phyloP scores from a whole-genome alignment of 306 rosid species.

The Quercus glauca region DNA sequence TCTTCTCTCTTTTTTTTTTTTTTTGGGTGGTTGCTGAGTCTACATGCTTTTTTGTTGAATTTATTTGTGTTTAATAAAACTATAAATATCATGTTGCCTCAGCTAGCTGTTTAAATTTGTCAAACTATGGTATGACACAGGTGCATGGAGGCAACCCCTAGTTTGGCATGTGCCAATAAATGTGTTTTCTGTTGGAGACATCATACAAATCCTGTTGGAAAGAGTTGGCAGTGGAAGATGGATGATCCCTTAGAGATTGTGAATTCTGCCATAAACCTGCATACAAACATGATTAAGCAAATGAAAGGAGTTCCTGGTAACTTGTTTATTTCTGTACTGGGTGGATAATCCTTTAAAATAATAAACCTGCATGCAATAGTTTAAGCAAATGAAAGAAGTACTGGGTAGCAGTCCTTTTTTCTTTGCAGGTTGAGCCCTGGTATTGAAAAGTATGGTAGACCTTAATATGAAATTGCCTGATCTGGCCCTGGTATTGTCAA shows the following conservation, averaged over 20 bases:
- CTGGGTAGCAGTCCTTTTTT: neutral
- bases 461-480: neutral
- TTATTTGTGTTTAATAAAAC: neutral
- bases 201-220: slow-evolving; percentile 97
- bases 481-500: neutral
- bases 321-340: slow-evolving; percentile 9
- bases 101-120: slow-evolving; percentile 17
- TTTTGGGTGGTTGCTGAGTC: neutral
- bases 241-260: slow-evolving; percentile 87
- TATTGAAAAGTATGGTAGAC: slow-evolving; percentile 2
- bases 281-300: slow-evolving; percentile 88
- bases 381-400: neutral
- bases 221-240: slow-evolving; percentile 99
- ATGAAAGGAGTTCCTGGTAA: slow-evolving; percentile 99
- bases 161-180: slow-evolving; percentile 98
- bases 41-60: neutral
- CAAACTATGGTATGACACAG: slow-evolving; percentile 45
- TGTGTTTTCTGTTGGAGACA: slow-evolving; percentile 99
- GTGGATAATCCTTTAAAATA: slow-evolving; percentile 12
- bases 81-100: neutral
- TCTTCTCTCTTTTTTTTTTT: neutral
- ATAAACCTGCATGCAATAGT: neutral
- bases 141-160: slow-evolving; percentile 99
- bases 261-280: slow-evolving; percentile 78
- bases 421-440: neutral